phyloP scores from a whole-genome alignment of 2,329 filamentous ascomycete genomes.

The Aspergillus amoenus region DNA sequence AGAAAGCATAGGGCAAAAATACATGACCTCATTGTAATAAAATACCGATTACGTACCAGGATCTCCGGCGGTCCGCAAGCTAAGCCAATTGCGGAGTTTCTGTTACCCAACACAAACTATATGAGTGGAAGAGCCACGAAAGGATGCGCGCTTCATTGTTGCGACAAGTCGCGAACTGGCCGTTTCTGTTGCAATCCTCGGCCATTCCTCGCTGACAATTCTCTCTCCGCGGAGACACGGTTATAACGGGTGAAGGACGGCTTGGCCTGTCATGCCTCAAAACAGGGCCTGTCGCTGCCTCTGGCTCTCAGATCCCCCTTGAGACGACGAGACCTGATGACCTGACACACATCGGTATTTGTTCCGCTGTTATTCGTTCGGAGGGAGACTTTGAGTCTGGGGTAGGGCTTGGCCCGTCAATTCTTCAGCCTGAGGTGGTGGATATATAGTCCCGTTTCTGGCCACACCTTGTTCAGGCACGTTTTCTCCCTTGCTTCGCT shows the following conservation, averaged over 20 bases:
- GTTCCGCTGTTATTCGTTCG: no score
- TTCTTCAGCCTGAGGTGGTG: not conserved
- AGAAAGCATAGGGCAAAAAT: not conserved
- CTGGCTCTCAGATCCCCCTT: not conserved
- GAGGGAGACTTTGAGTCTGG: not conserved
- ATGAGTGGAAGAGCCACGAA: constrained; percentile 30
- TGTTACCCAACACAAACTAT: constrained; percentile 36
- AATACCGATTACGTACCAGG: constrained; percentile 9
- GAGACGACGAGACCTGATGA: no score
- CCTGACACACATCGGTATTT: no score
- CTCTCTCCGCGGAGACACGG: constrained; percentile 15
- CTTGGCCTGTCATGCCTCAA: not conserved
- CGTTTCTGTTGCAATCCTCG: no score
- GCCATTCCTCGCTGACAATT: not conserved
- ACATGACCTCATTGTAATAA: constrained; percentile 14
- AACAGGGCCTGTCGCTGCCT: constrained; percentile 3
- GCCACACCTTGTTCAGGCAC: not conserved
- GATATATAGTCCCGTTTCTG: constrained; percentile 3
- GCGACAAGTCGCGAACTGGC: not conserved
- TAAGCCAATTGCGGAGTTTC: constrained; percentile 31
- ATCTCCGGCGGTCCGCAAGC: constrained; percentile 12
- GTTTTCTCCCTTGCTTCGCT: not conserved
- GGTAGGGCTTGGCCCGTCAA: not conserved
- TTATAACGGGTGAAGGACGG: not conserved
- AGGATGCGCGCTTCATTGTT: not conserved